Conservation (phyloP, 768 basidiomycete species). For the Hypsizygus marmoreus region DNA sequence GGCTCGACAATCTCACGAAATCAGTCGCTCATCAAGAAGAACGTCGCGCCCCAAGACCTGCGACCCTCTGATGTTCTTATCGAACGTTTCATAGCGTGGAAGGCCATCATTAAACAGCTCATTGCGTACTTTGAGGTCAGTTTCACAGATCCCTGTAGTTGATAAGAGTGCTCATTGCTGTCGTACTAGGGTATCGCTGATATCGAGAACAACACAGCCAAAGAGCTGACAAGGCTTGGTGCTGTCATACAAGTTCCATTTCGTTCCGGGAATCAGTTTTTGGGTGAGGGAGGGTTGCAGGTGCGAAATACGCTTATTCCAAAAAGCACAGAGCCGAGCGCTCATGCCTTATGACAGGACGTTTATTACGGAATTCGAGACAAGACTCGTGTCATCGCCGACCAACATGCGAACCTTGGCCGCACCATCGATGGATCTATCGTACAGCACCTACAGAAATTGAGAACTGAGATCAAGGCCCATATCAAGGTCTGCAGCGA, state of each 20-base stretch:
- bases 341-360: slow-evolving; percentile 51
- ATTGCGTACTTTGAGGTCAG: slow-evolving; percentile 83
- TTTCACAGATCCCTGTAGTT: neutral
- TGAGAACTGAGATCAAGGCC: slow-evolving; percentile 94
- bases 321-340: too few relatives aligned
- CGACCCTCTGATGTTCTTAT: slow-evolving; percentile 95
- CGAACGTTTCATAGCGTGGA: slow-evolving; percentile 93
- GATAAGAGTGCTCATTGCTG: neutral
- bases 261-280: slow-evolving; percentile 92
- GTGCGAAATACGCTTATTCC: too few relatives aligned
- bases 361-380: slow-evolving; percentile 92
- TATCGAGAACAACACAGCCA: slow-evolving; percentile 93
- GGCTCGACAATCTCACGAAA: slow-evolving; percentile 76
- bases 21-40: slow-evolving; percentile 93
- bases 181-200: slow-evolving; percentile 57
- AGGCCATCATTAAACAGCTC: slow-evolving; percentile 94
- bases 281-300: slow-evolving; percentile 96
- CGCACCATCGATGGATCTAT: slow-evolving; percentile 96
- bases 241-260: slow-evolving; percentile 98
- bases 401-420: slow-evolving; percentile 95
- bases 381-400: slow-evolving; percentile 90
- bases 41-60: slow-evolving; percentile 86
- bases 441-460: slow-evolving; percentile 95
- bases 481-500: slow-evolving; percentile 99
- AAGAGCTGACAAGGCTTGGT: slow-evolving; percentile 90